Evolutionary conservation across 2,329 filamentous ascomycete species (phyloP), one percentile per base, ranked within the genome.

Genomic region (Pseudocercospora vitis): DNA sequence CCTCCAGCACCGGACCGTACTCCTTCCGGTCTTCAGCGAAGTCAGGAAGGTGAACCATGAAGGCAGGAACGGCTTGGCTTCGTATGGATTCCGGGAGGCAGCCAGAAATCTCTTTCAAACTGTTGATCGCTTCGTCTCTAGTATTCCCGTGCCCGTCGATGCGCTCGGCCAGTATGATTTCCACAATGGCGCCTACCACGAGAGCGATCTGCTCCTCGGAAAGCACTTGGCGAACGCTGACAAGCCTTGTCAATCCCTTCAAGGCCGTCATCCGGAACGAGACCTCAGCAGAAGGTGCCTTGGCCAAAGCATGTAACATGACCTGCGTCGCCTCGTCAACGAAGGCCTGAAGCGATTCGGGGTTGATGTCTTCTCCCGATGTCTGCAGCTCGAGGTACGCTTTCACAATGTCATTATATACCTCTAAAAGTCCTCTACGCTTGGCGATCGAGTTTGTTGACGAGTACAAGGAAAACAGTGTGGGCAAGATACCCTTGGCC

Each of bases 51-150:
- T 81, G 79, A 3, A 83, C 82, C 68, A 87, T 78, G 64, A 87
- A 85, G 4, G 81, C 81, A 21, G 84, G 84, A 62, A 87, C 82
- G 0, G 83, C 82, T 52, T 83, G 83, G 42, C 85, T 79, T 62
- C 85, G 80, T 23, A 87, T 81, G 8, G 84, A 70, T 42, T 79
- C 76, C 14, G 84, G 81, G 61, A 83, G 84, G 55, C 82, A 76
- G 55, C 80, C 80, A 5, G 84, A 84, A 35, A 87, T 78, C 28
- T 83, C 78, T 3, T 81, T 76, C 39, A 88, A 74, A 19, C 79
- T 78, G 28, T 74, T 70, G 55, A 86, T 80, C 4, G 83, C 81
- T 56, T 81, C 77, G 54, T 78, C 75, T 57, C 82, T 82, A 28
- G 85, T 70, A 54, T 83, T 78, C 50, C 80, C 77, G 47, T 80